Evolutionary conservation across 441 rosid genomes (phyloP), one percentile per base, ranked within the genome.

Genomic region (Gossypium laxum): DNA sequence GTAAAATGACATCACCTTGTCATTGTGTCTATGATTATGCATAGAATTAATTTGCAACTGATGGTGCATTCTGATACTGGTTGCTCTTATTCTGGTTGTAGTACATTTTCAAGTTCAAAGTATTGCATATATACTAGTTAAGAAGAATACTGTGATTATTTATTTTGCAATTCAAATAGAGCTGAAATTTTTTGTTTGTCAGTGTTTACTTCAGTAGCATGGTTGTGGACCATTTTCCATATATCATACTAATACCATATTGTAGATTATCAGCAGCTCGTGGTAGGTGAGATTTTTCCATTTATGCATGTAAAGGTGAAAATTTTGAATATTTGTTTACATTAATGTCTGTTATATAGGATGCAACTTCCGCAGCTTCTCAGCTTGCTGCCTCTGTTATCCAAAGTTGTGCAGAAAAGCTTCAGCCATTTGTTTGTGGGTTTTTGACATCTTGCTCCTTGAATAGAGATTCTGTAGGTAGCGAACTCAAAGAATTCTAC

Each of bases 371-470:
- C 78, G 85, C 83, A 75, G 81, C 91, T 80, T 80, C 83, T 77
- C 85, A 76, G 79, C 91, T 92, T 70, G 99, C 98, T 43, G 82
- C 76, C 78, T 87, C 94, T 73, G 85, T 92, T 76, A 85, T 92
- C 78, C 82, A 88, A 80, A 73, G 77, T 73, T 92, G 96, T 76
- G 66, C 81, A 71, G 86, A 83, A 79, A 85, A 77, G 71, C 89
- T 94, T 59, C 83, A 87, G 88, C 94, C 94, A 52, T 85, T 82
- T 15, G 75, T 92, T 79, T 83, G 89, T 81, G 83, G 88, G 67
- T 90, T 94, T 79, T 79, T 94, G 73, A 73, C 88, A 21, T 88
- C 98, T 58, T 94, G 98, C 82, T 84, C 84, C 59, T 54, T 85
- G 81, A 85, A 90, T 54, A 86, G 89, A 80, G 97, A 89, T 81